Evolutionary conservation across 2,329 filamentous ascomycete species (phyloP), one percentile per base, ranked within the genome.

Genomic region (Botrytis hyacinthi): DNA sequence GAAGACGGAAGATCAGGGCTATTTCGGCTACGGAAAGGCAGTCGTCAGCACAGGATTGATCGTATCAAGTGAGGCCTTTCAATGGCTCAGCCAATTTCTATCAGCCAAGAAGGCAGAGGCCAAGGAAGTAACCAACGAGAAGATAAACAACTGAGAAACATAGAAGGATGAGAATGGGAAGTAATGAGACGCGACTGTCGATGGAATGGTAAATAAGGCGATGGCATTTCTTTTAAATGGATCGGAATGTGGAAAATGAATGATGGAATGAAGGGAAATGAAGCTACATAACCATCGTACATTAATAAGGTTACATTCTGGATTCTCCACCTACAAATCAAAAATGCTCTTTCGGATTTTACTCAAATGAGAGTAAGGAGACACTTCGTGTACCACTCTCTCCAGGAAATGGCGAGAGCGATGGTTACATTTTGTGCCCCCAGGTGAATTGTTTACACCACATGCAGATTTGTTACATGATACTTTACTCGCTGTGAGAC

Each of bases 11-110:
- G 88, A 89, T 76, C 87, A 91, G 46, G 89, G 90, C 63, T 80
- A 91, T 51, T 84, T 93, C n/a, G 87, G 89, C 5, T 87, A 88
- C 74, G 88, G 90, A 79, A 94, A 92, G 86, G 93, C 93, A 18
- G 83, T 89, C 22, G 84, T 94, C 76, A 88, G 87, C 70, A 93
- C 92, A 22, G 87, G 88, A 37, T 84, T 94, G 67, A 86, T 93
- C 67, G 85, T 94, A 68, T 88, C 88, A 67, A 87, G 86, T 76
- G 91, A 94, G 82, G 87, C 89, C 1, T 82, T 93, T 71, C 84
- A 83, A 71, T 92, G 88, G 86, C 79, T 92, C 76, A 87, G 87
- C 80, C 84, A 84, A 71, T 86, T 89, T 77, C 80, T 93, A 67
- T 84, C 86, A 74, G 82, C 84, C 77, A 89, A 91, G 85, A 92